Conservation (phyloP, 129 eudicot genomes). For the Cynara cardunculus region DNA sequence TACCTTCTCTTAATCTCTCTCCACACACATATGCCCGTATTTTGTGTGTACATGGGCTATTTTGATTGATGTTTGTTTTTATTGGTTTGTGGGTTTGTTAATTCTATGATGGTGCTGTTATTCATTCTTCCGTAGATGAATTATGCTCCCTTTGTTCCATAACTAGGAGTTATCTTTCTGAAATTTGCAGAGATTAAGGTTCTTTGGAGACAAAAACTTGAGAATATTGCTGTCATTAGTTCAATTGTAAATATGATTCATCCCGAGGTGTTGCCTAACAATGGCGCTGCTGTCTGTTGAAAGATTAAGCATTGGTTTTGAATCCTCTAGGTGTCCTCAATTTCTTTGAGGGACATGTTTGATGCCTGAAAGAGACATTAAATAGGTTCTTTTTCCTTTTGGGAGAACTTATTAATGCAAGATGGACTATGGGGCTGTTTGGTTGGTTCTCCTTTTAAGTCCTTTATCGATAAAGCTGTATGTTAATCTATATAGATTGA, state of each 20-base stretch:
- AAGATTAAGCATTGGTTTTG: neutral
- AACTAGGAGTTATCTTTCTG: neutral
- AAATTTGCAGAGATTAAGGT: neutral
- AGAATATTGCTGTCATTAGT: neutral
- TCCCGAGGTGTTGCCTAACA: too few species aligned
- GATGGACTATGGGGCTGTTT: neutral
- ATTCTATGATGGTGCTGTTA: conserved; percentile 1
- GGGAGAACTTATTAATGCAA: neutral
- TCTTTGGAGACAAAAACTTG: neutral
- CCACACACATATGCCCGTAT: neutral
- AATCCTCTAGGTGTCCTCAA: neutral
- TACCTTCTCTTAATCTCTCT: neutral
- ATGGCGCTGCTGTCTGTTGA: neutral
- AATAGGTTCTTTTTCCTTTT: neutral
- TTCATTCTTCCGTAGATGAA: neutral
- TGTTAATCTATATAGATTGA: too few species aligned
- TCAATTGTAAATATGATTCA: neutral
- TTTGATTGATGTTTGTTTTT: neutral
- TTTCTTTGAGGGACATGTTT: neutral
- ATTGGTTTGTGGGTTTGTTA: neutral
- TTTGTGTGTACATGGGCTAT: neutral
- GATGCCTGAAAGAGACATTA: neutral
- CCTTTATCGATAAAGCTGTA: too few species aligned
- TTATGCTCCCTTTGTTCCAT: neutral
- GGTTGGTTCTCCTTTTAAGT: too few species aligned